Base-by-base conservation (phyloP, 495 filamentous ascomycete species). In the Hypomontagnella submonticulosa region DNA sequence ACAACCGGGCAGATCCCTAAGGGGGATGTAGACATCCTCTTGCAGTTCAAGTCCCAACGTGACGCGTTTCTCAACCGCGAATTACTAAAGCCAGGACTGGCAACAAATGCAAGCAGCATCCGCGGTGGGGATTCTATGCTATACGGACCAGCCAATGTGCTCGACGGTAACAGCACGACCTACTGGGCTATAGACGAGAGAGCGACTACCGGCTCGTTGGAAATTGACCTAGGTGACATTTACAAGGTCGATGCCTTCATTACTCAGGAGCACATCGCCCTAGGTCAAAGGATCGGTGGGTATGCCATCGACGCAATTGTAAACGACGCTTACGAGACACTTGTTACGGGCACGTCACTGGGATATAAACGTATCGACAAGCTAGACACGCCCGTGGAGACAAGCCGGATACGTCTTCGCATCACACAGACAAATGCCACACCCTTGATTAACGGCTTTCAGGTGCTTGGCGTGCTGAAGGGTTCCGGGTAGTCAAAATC, bases 341-440 rank as follows among this genome's bases (percentile, higher is more conserved):
- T 73, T 37, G 37, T 70, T 9, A 68, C 16, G 4, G 70, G 70
- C n/a, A 70, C 70, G 1, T 70, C 70, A 38, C 12, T 73, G 7
- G 70, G 70, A 10, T 70, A 73, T 34, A 73, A 73, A 42, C 63
- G 70, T 20, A 73, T 73, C 7, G 67, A 73, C 34, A 23, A 33
- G 27, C 37, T 70, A 10, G 13, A 7, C 18, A 12, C 38, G 3
- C 20, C 59, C 4, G 43, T 70, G 0, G 56, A 73, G 7, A 63
- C 70, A 4, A 57, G 37, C 3, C 52, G 23, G 10, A 44, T 73
- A 48, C 63, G 70, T 5, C 32, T 73, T 2, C 41, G 63, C 6
- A 42, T 73, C 33, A 70, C 70, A 8, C 70, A 73, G 43, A 67
- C 70, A 2, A 73, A 73, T 50, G 59, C 67, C 13, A 61, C 67